Conservation (phyloP, 306 rosid species). For the Casuarina glauca region DNA sequence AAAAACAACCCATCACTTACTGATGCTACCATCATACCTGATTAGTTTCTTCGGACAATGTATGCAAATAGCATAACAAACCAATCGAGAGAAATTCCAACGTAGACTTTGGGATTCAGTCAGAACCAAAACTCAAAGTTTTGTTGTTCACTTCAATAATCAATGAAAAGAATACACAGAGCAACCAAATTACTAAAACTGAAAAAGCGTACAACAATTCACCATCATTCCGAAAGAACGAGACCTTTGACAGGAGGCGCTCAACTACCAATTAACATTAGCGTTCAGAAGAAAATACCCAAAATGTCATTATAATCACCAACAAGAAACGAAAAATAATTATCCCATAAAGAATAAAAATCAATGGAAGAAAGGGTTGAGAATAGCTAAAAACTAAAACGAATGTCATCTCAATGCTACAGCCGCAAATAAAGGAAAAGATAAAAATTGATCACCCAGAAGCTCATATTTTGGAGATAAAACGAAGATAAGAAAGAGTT, state of each 20-base stretch:
- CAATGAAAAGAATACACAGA: neutral
- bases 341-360: neutral
- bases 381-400: neutral
- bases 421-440: neutral
- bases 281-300: neutral
- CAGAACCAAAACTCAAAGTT: neutral
- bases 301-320: too few species aligned
- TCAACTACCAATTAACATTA: neutral
- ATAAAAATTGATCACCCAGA: too few species aligned
- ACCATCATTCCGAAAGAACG: neutral
- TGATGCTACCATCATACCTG: constrained; percentile 13
- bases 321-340: too few species aligned
- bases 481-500: constrained; percentile 7
- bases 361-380: neutral
- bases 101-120: neutral
- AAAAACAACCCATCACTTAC: constrained; percentile 22
- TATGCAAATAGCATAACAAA: constrained; percentile 11
- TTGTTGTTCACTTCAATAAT: too few species aligned
- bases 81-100: neutral
- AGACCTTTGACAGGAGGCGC: neutral
- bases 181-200: neutral
- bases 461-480: neutral
- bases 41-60: constrained; percentile 5
- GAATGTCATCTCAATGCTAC: neutral
- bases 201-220: neutral